A percentile compares a stretch with the other conserved stretches of the same genome.
Conservation (phyloP, 257 asterid genomes). For the Solanum clarkiae region DNA sequence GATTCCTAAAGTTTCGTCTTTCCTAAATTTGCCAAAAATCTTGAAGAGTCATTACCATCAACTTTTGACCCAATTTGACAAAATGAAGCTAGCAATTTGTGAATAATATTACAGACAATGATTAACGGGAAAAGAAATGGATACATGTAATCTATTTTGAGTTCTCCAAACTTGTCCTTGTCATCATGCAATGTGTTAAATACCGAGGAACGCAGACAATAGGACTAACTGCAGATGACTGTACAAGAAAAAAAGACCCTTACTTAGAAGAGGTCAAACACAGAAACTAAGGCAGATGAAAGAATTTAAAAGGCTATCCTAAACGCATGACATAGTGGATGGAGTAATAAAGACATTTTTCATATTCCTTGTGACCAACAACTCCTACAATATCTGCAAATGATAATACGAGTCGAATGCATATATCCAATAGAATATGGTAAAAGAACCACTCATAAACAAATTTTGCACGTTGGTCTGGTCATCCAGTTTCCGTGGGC, state of each 20-base stretch:
- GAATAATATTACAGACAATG: neutral
- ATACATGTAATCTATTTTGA: conserved; percentile 8
- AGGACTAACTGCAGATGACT: conserved; percentile 73
- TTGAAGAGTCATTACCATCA: neutral
- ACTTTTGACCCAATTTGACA: neutral
- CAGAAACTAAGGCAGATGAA: neutral
- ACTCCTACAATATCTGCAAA: conserved; percentile 81
- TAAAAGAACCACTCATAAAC: conserved; percentile 25
- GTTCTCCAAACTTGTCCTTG: conserved; percentile 57
- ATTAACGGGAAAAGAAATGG: neutral
- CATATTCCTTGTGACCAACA: conserved; percentile 83
- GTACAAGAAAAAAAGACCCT: conserved; percentile 4
- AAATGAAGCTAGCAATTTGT: no score
- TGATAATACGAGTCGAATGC: neutral
- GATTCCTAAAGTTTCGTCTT: no score
- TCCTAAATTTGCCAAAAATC: neutral
- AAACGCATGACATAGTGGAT: conserved; percentile 8
- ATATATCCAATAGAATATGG: neutral
- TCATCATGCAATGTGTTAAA: conserved; percentile 51
- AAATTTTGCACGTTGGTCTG: conserved; percentile 72
- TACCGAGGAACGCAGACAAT: conserved; percentile 49
- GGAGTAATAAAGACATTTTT: conserved; percentile 79
- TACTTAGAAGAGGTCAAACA: neutral
- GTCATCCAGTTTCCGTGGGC: conserved; percentile 50
- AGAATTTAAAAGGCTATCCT: neutral